phyloP scores from a whole-genome alignment of 2,329 filamentous ascomycete genomes.

The Exophiala lecanii-corni region DNA sequence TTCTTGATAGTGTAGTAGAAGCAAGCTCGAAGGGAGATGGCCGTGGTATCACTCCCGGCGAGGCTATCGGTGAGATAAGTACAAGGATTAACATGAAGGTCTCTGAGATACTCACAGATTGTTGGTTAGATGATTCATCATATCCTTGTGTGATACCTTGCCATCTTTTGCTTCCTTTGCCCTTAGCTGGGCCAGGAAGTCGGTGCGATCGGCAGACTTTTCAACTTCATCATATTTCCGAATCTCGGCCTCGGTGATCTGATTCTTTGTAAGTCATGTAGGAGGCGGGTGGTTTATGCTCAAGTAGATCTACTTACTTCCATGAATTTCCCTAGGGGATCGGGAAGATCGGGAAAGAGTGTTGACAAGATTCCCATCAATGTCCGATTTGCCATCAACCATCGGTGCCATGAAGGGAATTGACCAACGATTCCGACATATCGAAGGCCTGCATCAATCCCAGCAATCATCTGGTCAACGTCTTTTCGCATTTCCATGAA shows the following conservation, averaged over 20 bases:
- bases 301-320: too few relatives aligned
- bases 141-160: constrained; percentile 6
- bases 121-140: constrained; percentile 19
- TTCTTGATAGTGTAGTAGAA: constrained; percentile 46
- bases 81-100: background rate
- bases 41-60: constrained; percentile 18
- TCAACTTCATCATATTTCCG: constrained; percentile 7
- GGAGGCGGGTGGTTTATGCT: background rate
- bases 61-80: constrained; percentile 37
- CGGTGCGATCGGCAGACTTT: constrained; percentile 7
- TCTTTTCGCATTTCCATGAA: constrained; percentile 71
- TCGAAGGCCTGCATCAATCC: constrained; percentile 6
- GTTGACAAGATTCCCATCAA: constrained; percentile 3
- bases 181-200: constrained; percentile 17
- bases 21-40: constrained; percentile 12
- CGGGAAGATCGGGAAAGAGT: constrained; percentile 2
- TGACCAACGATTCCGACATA: constrained; percentile 16
- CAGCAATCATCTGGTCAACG: constrained; percentile 46
- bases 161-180: constrained; percentile 13
- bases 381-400: constrained; percentile 6
- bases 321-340: constrained; percentile 9
- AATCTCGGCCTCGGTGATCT: constrained; percentile 17
- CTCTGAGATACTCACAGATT: constrained; percentile 8
- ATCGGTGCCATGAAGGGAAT: constrained; percentile 9
- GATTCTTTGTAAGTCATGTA: background rate